Base-by-base conservation (phyloP, 371 early-diverging fungal genomes). In the Mucor plumbeus region DNA sequence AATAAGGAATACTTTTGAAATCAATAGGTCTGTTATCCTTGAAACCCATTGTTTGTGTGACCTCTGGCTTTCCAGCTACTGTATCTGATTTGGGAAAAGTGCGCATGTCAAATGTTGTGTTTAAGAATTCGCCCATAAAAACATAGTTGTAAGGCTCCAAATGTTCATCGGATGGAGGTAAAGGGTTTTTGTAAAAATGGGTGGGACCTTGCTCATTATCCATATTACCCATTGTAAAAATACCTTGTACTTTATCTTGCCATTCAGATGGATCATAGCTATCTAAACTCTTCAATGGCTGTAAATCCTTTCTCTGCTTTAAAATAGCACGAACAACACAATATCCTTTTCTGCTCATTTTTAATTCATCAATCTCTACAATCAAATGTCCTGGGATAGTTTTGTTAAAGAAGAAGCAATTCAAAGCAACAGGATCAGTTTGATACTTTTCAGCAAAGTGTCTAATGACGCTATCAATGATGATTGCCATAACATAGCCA, bases 181-280 rank as follows among this genome's bases (percentile, higher is more conserved):
- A 13, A 41, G 68, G 55, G 0, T 65, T 65, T 26, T 76, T 71
- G 57, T 74, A 61, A 15, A 67, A 64, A 17, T 61, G 36, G 0
- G 78, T 79, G 5, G 68, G 48, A 10, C 81, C 81, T 47, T 76
- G 10, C 59, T 84, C 84, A 9, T 26, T 55, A 44, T 74, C 71
- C 68, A 81, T 75, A 43, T 84, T 78, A 31, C 81, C 84, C 74
- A 84, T 79, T 0, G 81, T 84, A 17, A 77, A 69, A 1, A 84
- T 60, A 3, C 63, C 62, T 14, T 77, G 72, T 4, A 84, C 69
- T 21, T 78, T 79, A 14, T 70, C 73, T 6, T 50, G 60, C 65
- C 73, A 81, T 21, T 63, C 66, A 5, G 43, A 55, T 0, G 76
- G 63, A 38, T 77, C 39, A 14, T 79, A 78, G 3, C 68, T 63